These are phyloP conservation scores for Geotrichum carabidarum DNA, from an alignment of 1,139 yeast genomes.

Conservation along the genomic window DNA sequence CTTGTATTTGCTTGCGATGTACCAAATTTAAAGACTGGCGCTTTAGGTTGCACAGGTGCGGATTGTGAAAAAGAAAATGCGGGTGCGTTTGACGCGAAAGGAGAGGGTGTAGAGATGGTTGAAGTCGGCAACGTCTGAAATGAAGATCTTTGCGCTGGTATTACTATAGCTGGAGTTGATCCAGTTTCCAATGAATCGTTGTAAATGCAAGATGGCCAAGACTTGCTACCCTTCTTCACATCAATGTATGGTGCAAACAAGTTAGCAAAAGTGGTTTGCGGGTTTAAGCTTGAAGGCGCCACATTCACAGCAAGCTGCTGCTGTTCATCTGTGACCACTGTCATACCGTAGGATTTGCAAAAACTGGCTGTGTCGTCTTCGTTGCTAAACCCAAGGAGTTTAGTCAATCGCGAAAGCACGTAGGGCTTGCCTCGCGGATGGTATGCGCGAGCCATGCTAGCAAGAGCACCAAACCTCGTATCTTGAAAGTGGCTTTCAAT, in stretches of 20 bases:
- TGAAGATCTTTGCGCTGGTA: background rate
- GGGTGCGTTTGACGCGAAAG: background rate
- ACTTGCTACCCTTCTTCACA: constrained; percentile 38
- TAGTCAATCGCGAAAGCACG: constrained; percentile 44
- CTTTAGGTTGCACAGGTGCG: background rate
- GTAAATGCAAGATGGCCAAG: constrained; percentile 39
- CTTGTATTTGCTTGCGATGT: background rate
- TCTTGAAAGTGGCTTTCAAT: constrained; percentile 79
- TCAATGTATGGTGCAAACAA: constrained; percentile 55
- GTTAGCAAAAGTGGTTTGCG: constrained; percentile 50
- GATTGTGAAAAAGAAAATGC: background rate
- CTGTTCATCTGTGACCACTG: constrained; percentile 41
- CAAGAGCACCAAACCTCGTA: constrained; percentile 68
- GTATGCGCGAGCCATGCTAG: constrained; percentile 59
- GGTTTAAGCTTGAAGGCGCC: constrained; percentile 42
- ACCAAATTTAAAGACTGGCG: constrained; percentile 9
- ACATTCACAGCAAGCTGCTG: constrained; percentile 55
- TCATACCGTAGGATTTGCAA: constrained; percentile 60
- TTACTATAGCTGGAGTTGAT: background rate
- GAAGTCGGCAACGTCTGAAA: constrained; percentile 4
- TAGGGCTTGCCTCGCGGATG: constrained; percentile 71
- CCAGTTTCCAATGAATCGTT: constrained; percentile 32
- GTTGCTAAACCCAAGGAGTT: constrained; percentile 62
- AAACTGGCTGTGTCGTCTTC: constrained; percentile 50
- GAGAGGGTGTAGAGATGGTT: background rate